These are phyloP conservation scores for Alloascoidea africana DNA, from an alignment of 805 yeast genomes.

Conservation along the genomic window DNA sequence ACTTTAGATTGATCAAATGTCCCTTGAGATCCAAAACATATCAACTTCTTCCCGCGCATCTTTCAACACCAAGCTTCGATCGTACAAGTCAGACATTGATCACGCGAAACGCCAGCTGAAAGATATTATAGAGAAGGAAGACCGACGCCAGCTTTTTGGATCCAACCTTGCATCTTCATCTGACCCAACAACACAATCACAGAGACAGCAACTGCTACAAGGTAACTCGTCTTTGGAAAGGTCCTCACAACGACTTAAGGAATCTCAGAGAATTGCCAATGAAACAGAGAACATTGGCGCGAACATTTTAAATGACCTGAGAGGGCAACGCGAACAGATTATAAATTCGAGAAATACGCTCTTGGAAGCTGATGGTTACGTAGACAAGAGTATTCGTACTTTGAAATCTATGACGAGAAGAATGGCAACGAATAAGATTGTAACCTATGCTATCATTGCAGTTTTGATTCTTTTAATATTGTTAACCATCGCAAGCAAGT, in stretches of 20 bases:
- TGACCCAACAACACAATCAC: slow-evolving; percentile 33
- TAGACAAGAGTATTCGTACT: slow-evolving; percentile 78
- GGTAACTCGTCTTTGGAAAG: slow-evolving; percentile 73
- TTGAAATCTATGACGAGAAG: slow-evolving; percentile 85
- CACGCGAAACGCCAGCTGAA: slow-evolving; percentile 34
- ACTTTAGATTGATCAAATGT: slow-evolving; percentile 62
- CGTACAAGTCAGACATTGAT: slow-evolving; percentile 45
- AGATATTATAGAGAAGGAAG: slow-evolving; percentile 50
- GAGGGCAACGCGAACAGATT: slow-evolving; percentile 90
- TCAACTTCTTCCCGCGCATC: slow-evolving; percentile 62
- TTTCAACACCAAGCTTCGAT: slow-evolving; percentile 64
- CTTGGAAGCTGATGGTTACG: slow-evolving; percentile 82
- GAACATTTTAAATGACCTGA: slow-evolving; percentile 69
- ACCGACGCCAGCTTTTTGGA: slow-evolving; percentile 63
- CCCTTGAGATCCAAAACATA: slow-evolving; percentile 68
- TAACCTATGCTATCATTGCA: slow-evolving; percentile 84
- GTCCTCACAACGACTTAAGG: slow-evolving; percentile 69
- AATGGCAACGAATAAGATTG: slow-evolving; percentile 78
- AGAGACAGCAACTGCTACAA: slow-evolving; percentile 65
- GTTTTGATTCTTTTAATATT: slow-evolving; percentile 70
- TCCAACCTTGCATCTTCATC: slow-evolving; percentile 13
- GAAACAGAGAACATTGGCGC: slow-evolving; percentile 92
- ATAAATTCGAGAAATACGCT: slow-evolving; percentile 74
- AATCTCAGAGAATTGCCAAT: slow-evolving; percentile 77
- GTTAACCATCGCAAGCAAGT: slow-evolving; percentile 72